Evolutionary conservation across 441 rosid genomes (phyloP).

Genomic region (Arabidopsis hybrid): DNA sequence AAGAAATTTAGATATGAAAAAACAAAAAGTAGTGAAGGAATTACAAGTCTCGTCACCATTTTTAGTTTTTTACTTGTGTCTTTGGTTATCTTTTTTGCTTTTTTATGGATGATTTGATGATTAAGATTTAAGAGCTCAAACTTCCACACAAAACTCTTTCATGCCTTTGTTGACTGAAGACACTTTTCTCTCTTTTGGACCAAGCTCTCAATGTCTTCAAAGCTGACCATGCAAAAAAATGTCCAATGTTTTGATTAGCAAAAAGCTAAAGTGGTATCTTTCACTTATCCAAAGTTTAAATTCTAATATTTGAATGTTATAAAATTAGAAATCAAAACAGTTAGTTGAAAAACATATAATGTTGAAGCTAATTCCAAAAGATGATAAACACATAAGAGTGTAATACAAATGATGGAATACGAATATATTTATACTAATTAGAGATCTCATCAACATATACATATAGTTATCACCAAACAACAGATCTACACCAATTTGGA

Average conservation of each 20-base stretch:
- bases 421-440: background rate
- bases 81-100: slow-evolving; percentile 8
- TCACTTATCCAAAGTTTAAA: background rate
- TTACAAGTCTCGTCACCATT: slow-evolving; percentile 13
- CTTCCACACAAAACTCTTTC: slow-evolving; percentile 36
- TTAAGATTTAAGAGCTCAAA: slow-evolving; percentile 37
- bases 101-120: slow-evolving; percentile 15
- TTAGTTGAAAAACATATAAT: background rate
- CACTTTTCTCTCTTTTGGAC: slow-evolving; percentile 29
- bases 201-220: slow-evolving; percentile 26
- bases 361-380: background rate
- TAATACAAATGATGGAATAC: background rate
- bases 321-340: background rate
- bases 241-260: slow-evolving; percentile 18
- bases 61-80: slow-evolving; percentile 12
- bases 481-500: slow-evolving; percentile 9
- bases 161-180: slow-evolving; percentile 40
- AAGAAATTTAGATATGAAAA: background rate
- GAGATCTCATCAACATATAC: slow-evolving; percentile 21
- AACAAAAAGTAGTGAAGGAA: slow-evolving; percentile 4
- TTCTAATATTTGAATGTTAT: background rate
- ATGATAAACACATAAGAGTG: background rate
- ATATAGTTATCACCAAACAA: slow-evolving; percentile 10
- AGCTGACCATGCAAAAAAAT: slow-evolving; percentile 24
- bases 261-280: background rate